Conservation (phyloP, 495 filamentous ascomycete species). For the Annulohypoxylon moriforme region DNA sequence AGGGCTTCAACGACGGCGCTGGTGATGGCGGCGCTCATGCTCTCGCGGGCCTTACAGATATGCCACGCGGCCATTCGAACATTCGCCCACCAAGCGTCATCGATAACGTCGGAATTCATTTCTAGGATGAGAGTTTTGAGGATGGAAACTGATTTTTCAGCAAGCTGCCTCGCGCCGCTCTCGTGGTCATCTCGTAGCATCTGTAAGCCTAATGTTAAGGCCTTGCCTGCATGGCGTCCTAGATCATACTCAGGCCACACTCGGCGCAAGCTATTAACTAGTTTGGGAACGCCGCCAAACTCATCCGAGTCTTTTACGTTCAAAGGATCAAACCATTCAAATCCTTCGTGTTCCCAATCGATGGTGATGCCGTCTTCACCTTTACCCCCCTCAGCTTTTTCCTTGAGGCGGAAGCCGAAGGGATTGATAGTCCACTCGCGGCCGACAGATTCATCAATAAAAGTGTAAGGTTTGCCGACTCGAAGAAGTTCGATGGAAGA, state of each 20-base stretch:
- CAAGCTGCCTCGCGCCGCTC: constrained; percentile 68
- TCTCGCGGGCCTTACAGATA: constrained; percentile 70
- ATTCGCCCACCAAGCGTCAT: constrained; percentile 64
- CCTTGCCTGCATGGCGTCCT: constrained; percentile 51
- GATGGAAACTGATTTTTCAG: constrained; percentile 58
- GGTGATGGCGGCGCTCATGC: constrained; percentile 70
- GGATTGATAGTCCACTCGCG: constrained; percentile 73
- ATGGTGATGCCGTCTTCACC: constrained; percentile 59
- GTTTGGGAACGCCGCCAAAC: constrained; percentile 65
- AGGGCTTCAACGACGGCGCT: constrained; percentile 62
- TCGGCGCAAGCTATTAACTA: constrained; percentile 65
- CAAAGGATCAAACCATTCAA: constrained; percentile 66
- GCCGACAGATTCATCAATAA: constrained; percentile 62
- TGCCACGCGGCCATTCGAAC: constrained; percentile 71
- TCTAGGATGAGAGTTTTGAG: constrained; percentile 57
- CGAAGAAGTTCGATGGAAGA: constrained; percentile 62
- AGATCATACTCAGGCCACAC: constrained; percentile 67
- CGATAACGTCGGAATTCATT: constrained; percentile 37
- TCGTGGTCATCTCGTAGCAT: constrained; percentile 62
- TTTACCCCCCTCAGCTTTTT: constrained; percentile 47
- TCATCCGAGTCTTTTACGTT: constrained; percentile 53
- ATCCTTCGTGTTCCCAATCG: constrained; percentile 73
- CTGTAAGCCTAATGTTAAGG: constrained; percentile 59
- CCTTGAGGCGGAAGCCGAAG: constrained; percentile 67
- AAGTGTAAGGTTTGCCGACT: constrained; percentile 68